Evolutionary conservation across 2,329 filamentous ascomycete genomes (phyloP).

Genomic region (Phyllachora maydis): DNA sequence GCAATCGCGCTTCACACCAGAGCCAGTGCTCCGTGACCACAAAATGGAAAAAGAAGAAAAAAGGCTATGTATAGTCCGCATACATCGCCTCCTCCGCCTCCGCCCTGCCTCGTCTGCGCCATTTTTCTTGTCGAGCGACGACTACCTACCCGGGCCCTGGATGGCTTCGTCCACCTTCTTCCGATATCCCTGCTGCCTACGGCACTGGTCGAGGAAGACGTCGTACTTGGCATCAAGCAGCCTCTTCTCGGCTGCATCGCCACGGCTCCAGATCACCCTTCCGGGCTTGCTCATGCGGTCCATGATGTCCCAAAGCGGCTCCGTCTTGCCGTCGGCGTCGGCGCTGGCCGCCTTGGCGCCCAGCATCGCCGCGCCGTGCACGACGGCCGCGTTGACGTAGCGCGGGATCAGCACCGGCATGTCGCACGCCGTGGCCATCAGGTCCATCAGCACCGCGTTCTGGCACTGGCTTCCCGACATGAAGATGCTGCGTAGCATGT

Average conservation of each 20-base stretch:
- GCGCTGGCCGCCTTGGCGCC: slow-evolving; percentile 91
- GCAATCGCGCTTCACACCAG: too few species aligned
- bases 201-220: slow-evolving; percentile 86
- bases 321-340: slow-evolving; percentile 54
- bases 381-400: slow-evolving; percentile 88
- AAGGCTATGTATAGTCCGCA: too few species aligned
- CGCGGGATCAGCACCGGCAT: slow-evolving; percentile 88
- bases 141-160: slow-evolving; percentile 16
- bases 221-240: slow-evolving; percentile 79
- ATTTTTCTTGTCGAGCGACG: slow-evolving; percentile 4
- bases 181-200: slow-evolving; percentile 67
- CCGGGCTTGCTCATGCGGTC: slow-evolving; percentile 92
- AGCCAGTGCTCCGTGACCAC: too few species aligned
- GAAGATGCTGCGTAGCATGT: slow-evolving; percentile 82
- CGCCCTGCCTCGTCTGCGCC: not conserved
- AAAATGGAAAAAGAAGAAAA: too few species aligned
- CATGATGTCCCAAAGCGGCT: slow-evolving; percentile 93
- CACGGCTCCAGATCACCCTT: slow-evolving; percentile 57
- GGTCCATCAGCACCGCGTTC: slow-evolving; percentile 76
- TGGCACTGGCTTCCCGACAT: slow-evolving; percentile 98
- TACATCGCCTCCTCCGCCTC: too few species aligned
- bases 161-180: slow-evolving; percentile 50
- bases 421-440: slow-evolving; percentile 75
- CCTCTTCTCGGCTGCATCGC: slow-evolving; percentile 52
- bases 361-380: slow-evolving; percentile 96